These are phyloP conservation scores for Vigna unguiculata DNA, from an alignment of 306 rosid species.

Conservation along the genomic window DNA sequence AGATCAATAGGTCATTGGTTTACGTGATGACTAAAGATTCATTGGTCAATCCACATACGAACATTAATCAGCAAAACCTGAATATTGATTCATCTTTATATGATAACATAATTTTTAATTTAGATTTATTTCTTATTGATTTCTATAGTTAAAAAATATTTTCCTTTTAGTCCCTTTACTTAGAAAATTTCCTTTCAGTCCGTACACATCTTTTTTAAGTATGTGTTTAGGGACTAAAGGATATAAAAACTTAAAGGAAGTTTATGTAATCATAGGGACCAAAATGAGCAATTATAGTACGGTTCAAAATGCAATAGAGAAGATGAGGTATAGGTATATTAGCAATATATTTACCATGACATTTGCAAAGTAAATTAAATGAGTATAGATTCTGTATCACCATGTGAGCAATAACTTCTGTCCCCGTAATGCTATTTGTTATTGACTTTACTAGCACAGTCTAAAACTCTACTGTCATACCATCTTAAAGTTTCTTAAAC, in stretches of 20 bases:
- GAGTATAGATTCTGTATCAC: background rate
- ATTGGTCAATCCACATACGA: background rate
- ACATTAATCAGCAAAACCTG: background rate
- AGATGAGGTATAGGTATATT: background rate
- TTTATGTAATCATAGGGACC: too few relatives aligned
- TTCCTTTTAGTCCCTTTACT: too few relatives aligned
- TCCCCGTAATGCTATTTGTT: background rate
- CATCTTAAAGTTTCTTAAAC: background rate
- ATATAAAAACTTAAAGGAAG: too few relatives aligned
- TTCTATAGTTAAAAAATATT: too few relatives aligned
- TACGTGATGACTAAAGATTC: background rate
- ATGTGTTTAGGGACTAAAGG: too few relatives aligned
- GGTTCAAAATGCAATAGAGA: background rate
- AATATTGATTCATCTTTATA: background rate
- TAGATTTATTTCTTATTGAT: too few relatives aligned
- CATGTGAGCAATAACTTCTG: background rate
- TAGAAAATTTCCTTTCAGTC: too few relatives aligned
- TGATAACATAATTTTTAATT: background rate
- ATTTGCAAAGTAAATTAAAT: background rate
- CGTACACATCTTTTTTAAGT: too few relatives aligned
- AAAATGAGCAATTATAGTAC: background rate
- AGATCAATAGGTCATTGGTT: background rate
- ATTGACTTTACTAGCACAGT: background rate
- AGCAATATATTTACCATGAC: background rate
- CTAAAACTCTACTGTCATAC: background rate